These are phyloP conservation scores for Guadua angustifolia DNA, from an alignment of 176 grass and related monocot genomes.

Conservation along the genomic window DNA sequence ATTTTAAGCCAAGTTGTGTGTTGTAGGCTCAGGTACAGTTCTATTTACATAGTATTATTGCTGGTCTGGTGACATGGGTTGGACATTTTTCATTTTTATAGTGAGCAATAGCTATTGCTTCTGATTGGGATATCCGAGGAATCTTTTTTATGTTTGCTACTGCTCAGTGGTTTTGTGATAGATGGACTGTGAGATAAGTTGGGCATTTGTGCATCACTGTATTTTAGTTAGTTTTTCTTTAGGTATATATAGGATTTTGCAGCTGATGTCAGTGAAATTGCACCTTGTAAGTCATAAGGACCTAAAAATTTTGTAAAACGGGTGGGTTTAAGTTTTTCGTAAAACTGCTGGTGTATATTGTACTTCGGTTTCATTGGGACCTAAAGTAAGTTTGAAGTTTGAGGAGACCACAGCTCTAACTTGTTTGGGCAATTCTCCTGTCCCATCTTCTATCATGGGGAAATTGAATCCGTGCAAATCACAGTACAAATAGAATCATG, in stretches of 20 bases:
- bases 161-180: not conserved
- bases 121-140: not conserved
- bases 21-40: not conserved
- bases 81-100: not conserved
- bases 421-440: not conserved
- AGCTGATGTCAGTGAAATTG: not conserved
- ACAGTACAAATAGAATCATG: not conserved
- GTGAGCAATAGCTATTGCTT: not conserved
- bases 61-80: not conserved
- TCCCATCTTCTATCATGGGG: not conserved
- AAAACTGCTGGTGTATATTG: not conserved
- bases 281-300: not conserved
- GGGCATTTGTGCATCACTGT: not conserved
- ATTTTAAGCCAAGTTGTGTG: constrained; percentile 3
- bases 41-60: not conserved
- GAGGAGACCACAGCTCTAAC: not conserved
- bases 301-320: not conserved
- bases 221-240: not conserved
- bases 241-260: not conserved
- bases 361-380: not conserved
- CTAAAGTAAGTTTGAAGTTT: not conserved
- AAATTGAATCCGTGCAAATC: not conserved
- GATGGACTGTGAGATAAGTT: not conserved
- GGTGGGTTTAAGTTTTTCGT: not conserved
- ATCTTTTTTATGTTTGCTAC: constrained; percentile 21